Evolutionary conservation across 331 rosid genomes (phyloP), one percentile per base, ranked within the genome.

Genomic region (Quercus tomentella): DNA sequence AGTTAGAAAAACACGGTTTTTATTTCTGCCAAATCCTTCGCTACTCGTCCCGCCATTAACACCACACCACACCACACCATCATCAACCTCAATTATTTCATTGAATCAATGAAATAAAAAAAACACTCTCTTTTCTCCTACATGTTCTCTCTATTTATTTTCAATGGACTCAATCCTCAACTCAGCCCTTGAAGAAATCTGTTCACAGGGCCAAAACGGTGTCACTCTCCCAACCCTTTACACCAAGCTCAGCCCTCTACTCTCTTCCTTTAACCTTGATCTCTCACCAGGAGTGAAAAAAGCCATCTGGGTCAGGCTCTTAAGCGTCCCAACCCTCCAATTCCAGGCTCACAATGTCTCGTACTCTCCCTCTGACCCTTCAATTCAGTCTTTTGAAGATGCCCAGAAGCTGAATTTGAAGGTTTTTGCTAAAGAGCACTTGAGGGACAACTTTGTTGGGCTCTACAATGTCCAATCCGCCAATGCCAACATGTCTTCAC

Each of bases 111-210:
- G 55, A 49, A 49, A 49, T 49, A 49, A 49, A 49, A 45, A 9
- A 41, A 0, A 9, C 45, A 7, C 45, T 41, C 43, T 37, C 35
- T 41, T 41, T 41, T 41, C 45, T 41, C 45, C 45, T 41, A 41
- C 45, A 8, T 41, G 45, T 41, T 41, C 49, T 41, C 49, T 41
- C 49, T 41, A 9, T 18, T 20, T 45, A 45, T 67, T 75, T 61
- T 76, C 54, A 72, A 90, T 91, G 82, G 99, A 95, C 68, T 78
- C 83, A 33, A 22, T 87, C 31, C 70, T 93, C 35, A 80, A 89
- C 71, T 76, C 91, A 0, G 96, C 96, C 1, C 61, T 95, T 66
- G 96, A 88, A 77, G 99, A 93, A 87, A 88, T 95, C 56, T 91
- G 88, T 76, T 57, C 84, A 25, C 82, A 84, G 37, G 82, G 82